phyloP scores from a whole-genome alignment of 1,284 basidiomycete genomes.

The Sphaerobolus stellatus region DNA sequence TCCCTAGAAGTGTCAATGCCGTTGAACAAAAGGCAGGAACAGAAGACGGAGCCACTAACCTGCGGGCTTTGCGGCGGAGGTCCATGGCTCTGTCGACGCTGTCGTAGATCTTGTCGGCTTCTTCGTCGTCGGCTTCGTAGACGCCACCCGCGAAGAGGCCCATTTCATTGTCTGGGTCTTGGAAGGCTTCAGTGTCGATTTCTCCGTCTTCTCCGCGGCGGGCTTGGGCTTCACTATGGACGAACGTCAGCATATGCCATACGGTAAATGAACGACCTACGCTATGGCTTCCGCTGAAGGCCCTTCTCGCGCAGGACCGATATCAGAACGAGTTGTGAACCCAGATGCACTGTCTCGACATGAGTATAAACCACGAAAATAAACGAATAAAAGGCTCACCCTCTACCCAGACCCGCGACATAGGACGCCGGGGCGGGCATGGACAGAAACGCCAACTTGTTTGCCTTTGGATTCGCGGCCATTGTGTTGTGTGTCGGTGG shows the following conservation, averaged over 20 bases:
- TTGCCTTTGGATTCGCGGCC: constrained; percentile 53
- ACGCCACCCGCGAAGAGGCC: constrained; percentile 94
- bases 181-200: constrained; percentile 84
- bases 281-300: constrained; percentile 87
- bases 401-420: constrained; percentile 94
- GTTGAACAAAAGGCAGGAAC: constrained; percentile 23
- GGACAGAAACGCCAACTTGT: constrained; percentile 79
- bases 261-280: constrained; percentile 41
- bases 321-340: constrained; percentile 98
- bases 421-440: constrained; percentile 92
- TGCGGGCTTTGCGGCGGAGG: constrained; percentile 72
- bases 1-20: constrained; percentile 48
- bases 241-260: neutral
- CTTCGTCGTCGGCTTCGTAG: constrained; percentile 97
- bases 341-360: constrained; percentile 75
- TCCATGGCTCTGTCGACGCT: constrained; percentile 90
- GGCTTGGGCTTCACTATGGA: constrained; percentile 73
- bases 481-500: too few species aligned
- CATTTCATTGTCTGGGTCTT: constrained; percentile 97
- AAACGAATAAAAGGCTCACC: constrained; percentile 47
- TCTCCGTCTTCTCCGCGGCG: constrained; percentile 84
- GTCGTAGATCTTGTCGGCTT: constrained; percentile 95
- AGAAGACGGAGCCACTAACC: constrained; percentile 52
- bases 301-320: constrained; percentile 94
- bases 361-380: constrained; percentile 11